A percentile compares a stretch with the other conserved stretches of the same genome.
These are phyloP conservation scores for Prunus salicina DNA, from an alignment of 306 rosid species.

Conservation along the genomic window DNA sequence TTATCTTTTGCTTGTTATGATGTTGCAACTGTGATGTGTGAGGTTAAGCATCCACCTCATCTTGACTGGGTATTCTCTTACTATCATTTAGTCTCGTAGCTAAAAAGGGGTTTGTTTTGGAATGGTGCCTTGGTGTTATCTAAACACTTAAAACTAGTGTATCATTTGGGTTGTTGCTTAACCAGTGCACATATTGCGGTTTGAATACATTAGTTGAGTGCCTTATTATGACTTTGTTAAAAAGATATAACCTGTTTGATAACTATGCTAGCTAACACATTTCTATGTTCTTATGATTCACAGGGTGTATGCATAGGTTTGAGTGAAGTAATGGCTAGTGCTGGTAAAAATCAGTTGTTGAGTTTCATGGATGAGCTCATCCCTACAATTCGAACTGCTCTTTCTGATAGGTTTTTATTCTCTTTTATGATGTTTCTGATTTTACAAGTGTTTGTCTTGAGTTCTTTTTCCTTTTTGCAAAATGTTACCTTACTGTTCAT, in stretches of 20 bases:
- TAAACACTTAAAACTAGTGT: not conserved
- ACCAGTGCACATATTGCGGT: not conserved
- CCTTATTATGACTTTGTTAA: not conserved
- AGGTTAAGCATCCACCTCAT: no score
- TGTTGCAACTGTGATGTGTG: not conserved
- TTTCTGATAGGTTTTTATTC: slow-evolving; percentile 75
- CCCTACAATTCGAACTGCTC: slow-evolving; percentile 90
- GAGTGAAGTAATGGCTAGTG: slow-evolving; percentile 97
- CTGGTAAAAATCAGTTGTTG: slow-evolving; percentile 85
- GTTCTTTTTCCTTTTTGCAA: not conserved
- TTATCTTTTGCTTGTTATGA: not conserved
- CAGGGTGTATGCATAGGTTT: slow-evolving; percentile 98
- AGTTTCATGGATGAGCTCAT: slow-evolving; percentile 96
- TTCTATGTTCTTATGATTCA: slow-evolving; percentile 16
- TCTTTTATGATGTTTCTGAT: slow-evolving; percentile 7
- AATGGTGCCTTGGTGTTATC: not conserved
- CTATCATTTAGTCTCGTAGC: not conserved
- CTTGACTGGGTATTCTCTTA: not conserved
- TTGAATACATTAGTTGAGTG: not conserved
- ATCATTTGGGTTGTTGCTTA: not conserved
- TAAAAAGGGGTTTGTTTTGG: not conserved
- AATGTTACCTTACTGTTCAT: slow-evolving; percentile 6
- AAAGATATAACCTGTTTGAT: not conserved
- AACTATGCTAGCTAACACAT: not conserved
- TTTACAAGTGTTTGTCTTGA: slow-evolving; percentile 6